Evolutionary conservation across 208 protist genomes (phyloP), one percentile per base, ranked within the genome.

Genomic region (Trypanosoma boissoni): DNA sequence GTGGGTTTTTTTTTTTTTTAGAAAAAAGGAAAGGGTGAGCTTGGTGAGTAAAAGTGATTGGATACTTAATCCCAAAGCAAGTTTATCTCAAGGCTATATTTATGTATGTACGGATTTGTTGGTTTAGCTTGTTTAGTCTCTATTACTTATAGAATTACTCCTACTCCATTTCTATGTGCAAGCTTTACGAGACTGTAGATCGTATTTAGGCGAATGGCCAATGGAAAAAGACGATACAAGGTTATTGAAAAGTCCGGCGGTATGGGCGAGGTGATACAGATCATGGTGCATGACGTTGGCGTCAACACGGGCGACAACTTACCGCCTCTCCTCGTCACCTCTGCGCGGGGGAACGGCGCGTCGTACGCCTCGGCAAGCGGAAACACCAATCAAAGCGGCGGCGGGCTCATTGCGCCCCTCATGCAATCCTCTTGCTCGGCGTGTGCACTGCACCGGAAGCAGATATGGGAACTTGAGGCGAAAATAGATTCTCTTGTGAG

Each of bases 211-310:
- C n/a, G 31, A 16, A 9, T 6, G 8, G 8, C 26, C 6, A 26
- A 8, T 10, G 28, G 4, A n/a, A 16, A 1, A 12, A 37, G 12
- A 28, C 43, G 64, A 48, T 69, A 69, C 49, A 69, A 63, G 42
- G 64, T 69, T 4, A 36, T 69, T 14, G 55, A 69, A 29, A 63
- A 58, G 39, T 8, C 44, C 8, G 64, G 64, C 26, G 64, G 55
- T 48, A 16, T 69, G 3, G 64, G 64, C 2, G 64, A 69, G 49
- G 55, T 69, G 3, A 45, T 69, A 55, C 64, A 69, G 28, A 39
- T 69, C 14, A 46, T 29, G 20, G 64, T 69, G 7, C 44, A 48
- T 3, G 64, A 69, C 23, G 39, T 69, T 34, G 64, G 64, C 21
- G 48, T 58, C 9, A 60, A 58, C 36, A 34, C 64, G 3, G 48